Evolutionary conservation across 225 moss, liverwort and hornwort species (phyloP), one percentile per base, ranked within the genome.

Genomic region (Bryoerythrophyllum caledonicum): DNA sequence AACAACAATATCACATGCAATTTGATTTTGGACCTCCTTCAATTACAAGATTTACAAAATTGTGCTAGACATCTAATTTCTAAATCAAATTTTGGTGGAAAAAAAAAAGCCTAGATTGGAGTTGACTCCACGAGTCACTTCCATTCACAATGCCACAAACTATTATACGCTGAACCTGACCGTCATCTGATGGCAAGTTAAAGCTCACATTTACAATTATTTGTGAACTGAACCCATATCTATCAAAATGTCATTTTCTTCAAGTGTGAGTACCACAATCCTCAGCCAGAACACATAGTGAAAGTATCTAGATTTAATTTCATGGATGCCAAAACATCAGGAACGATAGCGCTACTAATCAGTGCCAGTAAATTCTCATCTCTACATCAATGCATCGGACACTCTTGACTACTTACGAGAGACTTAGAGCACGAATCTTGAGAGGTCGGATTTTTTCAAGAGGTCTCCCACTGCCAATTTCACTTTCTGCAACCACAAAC

Each of bases 371-470:
- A 70, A 3, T 65, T 34, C 23, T 44, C 34, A 77, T 35, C 14
- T 75, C 43, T 69, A 13, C 37, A 76, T 70, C 21, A 75, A 65
- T 59, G 46, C 65, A 65, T 55, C 16, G 28, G 9, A 15, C 12
- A 60, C n/a, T 54, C 58, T 15, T 12, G 12, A 63, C 21, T 40
- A 1, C 1, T 1, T 24, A 41, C 6, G 60, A 61, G 60, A 61
- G 10, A 26, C 46, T 80, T 52, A 94, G 21, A 96, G 84, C 57
- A 96, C 89, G 82, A 92, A 96, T 82, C 88, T 94, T 43, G 91
- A 96, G 27, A 96, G 74, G 68, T 94, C 83, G 2, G 87, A 89
- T 40, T 92, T 94, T 35, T 85, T 89, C 40, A 96, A 84, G n/a
- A 96, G 86, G 38, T 94, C 94, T 83, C 90, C 92, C 75, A 92